Percentiles rank a stretch among this genome's conserved stretches.
phyloP scores from a whole-genome alignment of 108 stramenopile genomes.

The Ochromonas danica region DNA sequence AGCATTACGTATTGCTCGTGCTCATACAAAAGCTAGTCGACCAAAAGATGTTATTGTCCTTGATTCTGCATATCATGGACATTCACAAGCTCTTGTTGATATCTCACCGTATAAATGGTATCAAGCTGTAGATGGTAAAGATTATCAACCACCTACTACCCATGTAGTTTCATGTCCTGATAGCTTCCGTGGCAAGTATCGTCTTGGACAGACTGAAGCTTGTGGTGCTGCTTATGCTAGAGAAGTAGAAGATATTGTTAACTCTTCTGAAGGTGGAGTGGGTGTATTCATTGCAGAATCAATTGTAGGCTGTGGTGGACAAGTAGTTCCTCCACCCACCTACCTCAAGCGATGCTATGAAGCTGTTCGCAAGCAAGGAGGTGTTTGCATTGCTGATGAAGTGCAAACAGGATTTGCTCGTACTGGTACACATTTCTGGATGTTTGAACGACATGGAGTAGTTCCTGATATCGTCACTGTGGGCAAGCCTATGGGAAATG shows the following conservation, averaged over 20 bases:
- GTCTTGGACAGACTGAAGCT: slow-evolving; percentile 49
- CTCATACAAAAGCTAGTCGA: slow-evolving; percentile 33
- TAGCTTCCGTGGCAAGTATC: slow-evolving; percentile 70
- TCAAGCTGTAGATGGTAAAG: slow-evolving; percentile 8
- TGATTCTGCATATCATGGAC: slow-evolving; percentile 88
- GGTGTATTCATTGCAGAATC: slow-evolving; percentile 83
- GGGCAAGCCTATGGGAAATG: slow-evolving; percentile 95
- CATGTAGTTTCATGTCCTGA: slow-evolving; percentile 78
- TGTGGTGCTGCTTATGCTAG: slow-evolving; percentile 46
- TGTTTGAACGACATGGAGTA: slow-evolving; percentile 80
- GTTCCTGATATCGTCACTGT: slow-evolving; percentile 92
- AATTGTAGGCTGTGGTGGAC: slow-evolving; percentile 80
- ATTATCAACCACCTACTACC: slow-evolving; percentile 13
- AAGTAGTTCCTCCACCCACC: slow-evolving; percentile 70
- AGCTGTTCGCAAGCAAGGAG: slow-evolving; percentile 76
- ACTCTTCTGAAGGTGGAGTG: slow-evolving; percentile 55
- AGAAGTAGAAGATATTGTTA: slow-evolving; percentile 27
- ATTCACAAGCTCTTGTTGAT: slow-evolving; percentile 73
- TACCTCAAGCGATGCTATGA: slow-evolving; percentile 67
- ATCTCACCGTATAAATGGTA: slow-evolving; percentile 86
- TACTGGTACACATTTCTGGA: slow-evolving; percentile 77
- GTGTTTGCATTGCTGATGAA: slow-evolving; percentile 93
- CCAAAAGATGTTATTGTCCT: slow-evolving; percentile 54
- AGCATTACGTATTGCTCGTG: slow-evolving; percentile 85
- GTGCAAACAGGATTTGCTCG: slow-evolving; percentile 94